Evolutionary conservation across 2,329 filamentous ascomycete genomes (phyloP).

Genomic region (Botrytis fragariae): DNA sequence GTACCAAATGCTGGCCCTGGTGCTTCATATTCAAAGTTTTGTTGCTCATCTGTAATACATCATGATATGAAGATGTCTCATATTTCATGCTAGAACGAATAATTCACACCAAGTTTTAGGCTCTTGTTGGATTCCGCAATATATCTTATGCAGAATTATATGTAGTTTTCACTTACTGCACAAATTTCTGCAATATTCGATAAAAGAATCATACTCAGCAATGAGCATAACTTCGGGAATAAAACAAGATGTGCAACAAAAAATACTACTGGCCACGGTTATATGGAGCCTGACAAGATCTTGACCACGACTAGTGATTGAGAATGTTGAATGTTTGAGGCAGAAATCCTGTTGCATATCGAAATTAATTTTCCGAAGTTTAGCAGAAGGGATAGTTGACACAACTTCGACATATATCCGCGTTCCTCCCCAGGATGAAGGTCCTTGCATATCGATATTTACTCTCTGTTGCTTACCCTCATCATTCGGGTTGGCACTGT

Average conservation of each 20-base stretch:
- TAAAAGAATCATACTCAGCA: neutral
- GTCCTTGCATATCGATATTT: neutral
- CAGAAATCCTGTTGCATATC: neutral
- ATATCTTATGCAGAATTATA: neutral
- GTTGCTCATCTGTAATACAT: constrained; percentile 1
- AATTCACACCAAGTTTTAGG: accelerated
- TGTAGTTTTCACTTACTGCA: neutral
- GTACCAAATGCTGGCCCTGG: neutral
- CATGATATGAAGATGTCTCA: neutral
- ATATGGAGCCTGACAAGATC: neutral
- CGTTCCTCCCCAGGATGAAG: neutral
- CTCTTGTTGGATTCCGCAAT: neutral
- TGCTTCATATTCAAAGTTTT: neutral
- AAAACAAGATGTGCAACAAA: neutral
- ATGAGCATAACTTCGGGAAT: too few relatives aligned
- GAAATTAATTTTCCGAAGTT: neutral
- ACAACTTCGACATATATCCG: too few relatives aligned
- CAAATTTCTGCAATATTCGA: neutral
- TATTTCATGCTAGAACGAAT: neutral
- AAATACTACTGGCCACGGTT: too few relatives aligned
- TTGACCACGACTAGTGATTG: neutral
- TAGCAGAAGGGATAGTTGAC: neutral
- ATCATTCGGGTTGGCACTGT: neutral
- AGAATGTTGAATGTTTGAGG: neutral
- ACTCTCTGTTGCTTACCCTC: neutral